Evolutionary conservation across 495 filamentous ascomycete genomes (phyloP), one percentile per base, ranked within the genome.

Genomic region (Penicillium arizonense): DNA sequence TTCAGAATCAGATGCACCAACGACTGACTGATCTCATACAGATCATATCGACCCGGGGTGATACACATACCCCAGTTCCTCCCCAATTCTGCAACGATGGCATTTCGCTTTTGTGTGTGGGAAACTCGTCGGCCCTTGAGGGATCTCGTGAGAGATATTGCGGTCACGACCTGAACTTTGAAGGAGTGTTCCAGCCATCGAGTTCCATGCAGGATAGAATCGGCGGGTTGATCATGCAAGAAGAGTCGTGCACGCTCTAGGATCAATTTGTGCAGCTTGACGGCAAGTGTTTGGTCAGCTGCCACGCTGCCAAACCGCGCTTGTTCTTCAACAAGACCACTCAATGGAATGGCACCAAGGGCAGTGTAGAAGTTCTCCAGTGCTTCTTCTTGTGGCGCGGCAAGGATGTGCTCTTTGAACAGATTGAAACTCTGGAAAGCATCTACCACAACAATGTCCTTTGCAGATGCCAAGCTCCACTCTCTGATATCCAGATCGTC

Each of bases 121-220:
- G 85, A 82, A 24, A 87, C 77, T 16, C 72, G 73, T 47, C 85
- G 80, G 11, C 84, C 86, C 52, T 75, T 83, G 18, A 97, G 79
- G 20, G 87, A 87, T 44, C 87, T 80, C 20, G 86, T 83, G 41
- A 96, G 78, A 5, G 82, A 78, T 43, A 98, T 84, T 2, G 85
- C 85, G 16, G 80, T 78, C 11, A 96, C 91, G 38, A 84, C 77
- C 50, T 86, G 75, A n/a, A 97, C 87, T 8, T 72, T 77, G 11
- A 99, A 71, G 57, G 93, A 89, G 55, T 89, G 87, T 63, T 96
- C 91, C 8, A 97, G 75, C 94, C 94, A 99, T 58, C 82, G 85
- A 11, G 81, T 79, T 65, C 96, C 91, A 61, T 90, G 89, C 49
- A 86, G 87, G 53, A 97, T 82, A 8, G 80, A 71, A 48, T 91